Base-by-base conservation (phyloP, 345 rosid genomes). In the Lumnitzera racemosa region DNA sequence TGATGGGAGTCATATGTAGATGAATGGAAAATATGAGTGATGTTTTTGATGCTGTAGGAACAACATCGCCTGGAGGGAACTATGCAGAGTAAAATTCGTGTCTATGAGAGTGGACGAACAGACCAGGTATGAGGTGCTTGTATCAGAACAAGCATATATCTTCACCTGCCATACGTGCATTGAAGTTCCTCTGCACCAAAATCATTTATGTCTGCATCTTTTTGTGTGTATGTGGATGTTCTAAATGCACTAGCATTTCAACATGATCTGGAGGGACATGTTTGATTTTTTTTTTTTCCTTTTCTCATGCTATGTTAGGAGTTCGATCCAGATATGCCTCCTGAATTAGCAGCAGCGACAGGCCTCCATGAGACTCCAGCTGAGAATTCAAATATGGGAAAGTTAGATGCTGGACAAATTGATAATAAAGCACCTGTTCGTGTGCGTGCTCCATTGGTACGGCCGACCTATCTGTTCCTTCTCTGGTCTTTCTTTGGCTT, bases 51-150 rank as follows among this genome's bases (percentile, higher is more conserved):
- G 55, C 27, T 70, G 66, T 81, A 95, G 99, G 97, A 88, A 72
- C 96, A 88, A 71, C 89, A 70, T 67, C 90, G 97, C 55, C 66
- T 95, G 56, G 92, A 90, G 80, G 81, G 87, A 55, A 86, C 99
- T 47, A 88, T 90, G 96, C 97, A 90, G 77, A 88, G 99, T 83
- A 88, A 87, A 80, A 95, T 95, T 70, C 95, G 87, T 64, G 99
- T 95, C 65, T 90, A 95, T 76, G 99, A 95, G 83, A 85, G 97
- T 63, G 97, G 91, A 53, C 80, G 99, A 64, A 70, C 90, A 49
- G 96, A 86, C 71, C 90, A 90, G 89, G 99, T 94, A 82, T 62
- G 61, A 52, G 53, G 63, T 56, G 27, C 15, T 14, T 59, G 62
- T 55, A 23, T 53, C 15, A 25, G 5, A 53, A 14, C 27, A n/a